A percentile compares a stretch with the other conserved stretches of the same genome.
Conservation (phyloP, 805 yeast genomes). For the Pichia ethanolica region DNA sequence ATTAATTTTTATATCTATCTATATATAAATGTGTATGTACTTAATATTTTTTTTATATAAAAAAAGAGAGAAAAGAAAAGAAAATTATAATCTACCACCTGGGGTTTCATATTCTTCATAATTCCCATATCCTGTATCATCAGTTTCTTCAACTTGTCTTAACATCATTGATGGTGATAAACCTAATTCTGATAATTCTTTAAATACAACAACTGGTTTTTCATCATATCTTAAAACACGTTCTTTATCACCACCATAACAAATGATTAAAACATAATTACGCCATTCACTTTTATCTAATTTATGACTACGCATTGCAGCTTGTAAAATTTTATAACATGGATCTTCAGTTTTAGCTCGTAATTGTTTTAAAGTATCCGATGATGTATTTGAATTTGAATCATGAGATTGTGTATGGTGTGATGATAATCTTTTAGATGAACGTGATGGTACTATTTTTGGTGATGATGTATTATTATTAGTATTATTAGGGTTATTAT, state of each 20-base stretch:
- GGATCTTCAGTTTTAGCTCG: constrained; percentile 88
- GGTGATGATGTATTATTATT: neutral
- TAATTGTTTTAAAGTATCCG: constrained; percentile 74
- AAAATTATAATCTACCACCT: constrained; percentile 32
- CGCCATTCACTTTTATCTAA: constrained; percentile 76
- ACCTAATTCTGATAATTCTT: constrained; percentile 78
- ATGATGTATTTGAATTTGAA: neutral
- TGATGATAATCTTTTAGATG: neutral
- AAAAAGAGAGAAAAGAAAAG: no score
- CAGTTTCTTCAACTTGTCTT: constrained; percentile 62
- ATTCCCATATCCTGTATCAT: constrained; percentile 18
- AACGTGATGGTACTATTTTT: neutral
- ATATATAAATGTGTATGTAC: neutral
- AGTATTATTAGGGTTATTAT: no score
- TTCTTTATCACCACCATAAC: constrained; percentile 90
- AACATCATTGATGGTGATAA: constrained; percentile 89
- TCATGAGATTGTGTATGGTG: neutral
- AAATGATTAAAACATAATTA: constrained; percentile 79
- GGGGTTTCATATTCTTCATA: constrained; percentile 28
- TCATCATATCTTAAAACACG: constrained; percentile 76
- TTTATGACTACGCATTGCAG: constrained; percentile 80
- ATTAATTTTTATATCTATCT: no score
- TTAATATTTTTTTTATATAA: neutral
- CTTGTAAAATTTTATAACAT: constrained; percentile 78
- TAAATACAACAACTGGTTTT: constrained; percentile 78